phyloP scores from a whole-genome alignment of 306 rosid genomes.

The Mucuna pruriens region DNA sequence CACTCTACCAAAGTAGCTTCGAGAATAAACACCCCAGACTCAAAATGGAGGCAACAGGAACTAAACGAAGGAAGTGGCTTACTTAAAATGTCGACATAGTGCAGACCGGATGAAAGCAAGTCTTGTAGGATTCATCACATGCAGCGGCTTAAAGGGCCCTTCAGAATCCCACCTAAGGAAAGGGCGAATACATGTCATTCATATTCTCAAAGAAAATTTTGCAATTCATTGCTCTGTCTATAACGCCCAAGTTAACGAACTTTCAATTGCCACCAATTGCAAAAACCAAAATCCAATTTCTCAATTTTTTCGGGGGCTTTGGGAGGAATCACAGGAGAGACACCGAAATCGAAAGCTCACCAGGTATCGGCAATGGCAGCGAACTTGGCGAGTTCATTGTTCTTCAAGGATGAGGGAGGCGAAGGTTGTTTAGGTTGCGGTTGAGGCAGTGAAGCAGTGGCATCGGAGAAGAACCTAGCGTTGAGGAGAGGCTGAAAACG shows the following conservation, averaged over 20 bases:
- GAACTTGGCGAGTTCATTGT: slow-evolving; percentile 72
- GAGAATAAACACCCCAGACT: neutral
- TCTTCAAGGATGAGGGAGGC: slow-evolving; percentile 64
- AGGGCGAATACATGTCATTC: neutral
- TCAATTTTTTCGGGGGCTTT: neutral
- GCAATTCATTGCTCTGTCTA: neutral
- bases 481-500: slow-evolving; percentile 31
- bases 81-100: slow-evolving; percentile 87
- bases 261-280: neutral
- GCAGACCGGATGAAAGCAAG: slow-evolving; percentile 82
- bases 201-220: neutral
- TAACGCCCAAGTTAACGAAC: neutral
- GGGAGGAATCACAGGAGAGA: neutral
- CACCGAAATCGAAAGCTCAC: too few species aligned
- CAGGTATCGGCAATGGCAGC: slow-evolving; percentile 77
- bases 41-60: slow-evolving; percentile 3
- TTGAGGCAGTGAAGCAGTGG: slow-evolving; percentile 33
- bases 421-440: slow-evolving; percentile 36
- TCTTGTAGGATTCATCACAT: slow-evolving; percentile 86
- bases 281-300: slow-evolving; percentile 17
- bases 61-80: slow-evolving; percentile 22
- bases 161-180: slow-evolving; percentile 88
- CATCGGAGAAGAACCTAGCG: slow-evolving; percentile 54
- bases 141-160: slow-evolving; percentile 95
- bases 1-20: neutral